Conservation (phyloP, 352 stramenopile genomes). For the Pythium folliculosum region DNA sequence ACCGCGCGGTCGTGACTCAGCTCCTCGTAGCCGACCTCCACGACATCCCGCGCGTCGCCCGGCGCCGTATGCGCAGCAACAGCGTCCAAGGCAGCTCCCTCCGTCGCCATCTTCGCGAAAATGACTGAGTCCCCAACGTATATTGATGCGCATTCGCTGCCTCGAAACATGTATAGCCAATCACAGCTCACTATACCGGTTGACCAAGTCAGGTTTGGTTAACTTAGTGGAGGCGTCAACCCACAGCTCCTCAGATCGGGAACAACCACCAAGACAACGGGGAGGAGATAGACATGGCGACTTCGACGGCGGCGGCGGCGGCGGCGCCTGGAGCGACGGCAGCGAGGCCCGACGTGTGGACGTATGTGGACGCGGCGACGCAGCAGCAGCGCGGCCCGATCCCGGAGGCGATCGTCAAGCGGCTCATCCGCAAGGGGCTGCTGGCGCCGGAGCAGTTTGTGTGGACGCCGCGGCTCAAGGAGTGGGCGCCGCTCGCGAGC, state of each 20-base stretch:
- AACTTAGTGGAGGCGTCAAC: slow-evolving; percentile 17
- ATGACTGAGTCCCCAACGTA: neutral
- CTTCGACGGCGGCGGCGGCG: neutral
- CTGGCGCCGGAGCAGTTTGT: slow-evolving; percentile 64
- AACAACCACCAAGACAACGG: neutral
- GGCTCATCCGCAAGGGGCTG: slow-evolving; percentile 62
- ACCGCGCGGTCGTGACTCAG: slow-evolving; percentile 56
- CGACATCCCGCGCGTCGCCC: slow-evolving; percentile 41
- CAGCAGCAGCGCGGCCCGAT: slow-evolving; percentile 75
- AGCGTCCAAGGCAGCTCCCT: neutral
- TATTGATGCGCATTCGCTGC: slow-evolving; percentile 13
- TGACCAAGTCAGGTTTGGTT: slow-evolving; percentile 1
- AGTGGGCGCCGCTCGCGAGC: slow-evolving; percentile 52
- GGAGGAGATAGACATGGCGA: neutral
- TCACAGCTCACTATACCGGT: slow-evolving; percentile 1
- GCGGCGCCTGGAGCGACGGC: neutral
- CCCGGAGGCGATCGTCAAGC: slow-evolving; percentile 56
- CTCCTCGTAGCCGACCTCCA: slow-evolving; percentile 53
- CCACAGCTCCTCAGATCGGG: neutral
- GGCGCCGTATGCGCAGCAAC: neutral
- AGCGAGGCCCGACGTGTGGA: slow-evolving; percentile 47
- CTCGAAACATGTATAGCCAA: slow-evolving; percentile 28
- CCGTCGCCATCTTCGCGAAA: neutral
- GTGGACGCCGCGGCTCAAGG: slow-evolving; percentile 63
- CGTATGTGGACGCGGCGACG: slow-evolving; percentile 70